Evolutionary conservation across 2,329 filamentous ascomycete genomes (phyloP).

Genomic region (Aspergillus bombycis): DNA sequence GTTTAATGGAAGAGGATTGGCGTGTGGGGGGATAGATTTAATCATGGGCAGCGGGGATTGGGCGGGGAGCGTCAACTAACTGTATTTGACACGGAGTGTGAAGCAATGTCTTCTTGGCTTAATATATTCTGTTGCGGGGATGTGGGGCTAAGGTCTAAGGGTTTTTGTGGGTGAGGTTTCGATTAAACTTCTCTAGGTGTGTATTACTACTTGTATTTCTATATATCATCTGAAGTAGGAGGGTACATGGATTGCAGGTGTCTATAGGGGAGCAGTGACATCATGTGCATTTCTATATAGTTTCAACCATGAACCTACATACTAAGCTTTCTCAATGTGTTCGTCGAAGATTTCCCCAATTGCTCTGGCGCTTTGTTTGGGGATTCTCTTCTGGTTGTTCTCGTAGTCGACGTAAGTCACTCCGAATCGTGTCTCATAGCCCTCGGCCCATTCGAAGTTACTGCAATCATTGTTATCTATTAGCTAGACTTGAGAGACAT

Average conservation of each 20-base stretch:
- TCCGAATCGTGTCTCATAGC: constrained; percentile 83
- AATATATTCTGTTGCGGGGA: background rate
- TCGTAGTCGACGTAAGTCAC: constrained; percentile 82
- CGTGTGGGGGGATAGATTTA: no score
- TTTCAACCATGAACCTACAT: background rate
- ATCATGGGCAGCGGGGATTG: background rate
- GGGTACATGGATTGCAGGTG: background rate
- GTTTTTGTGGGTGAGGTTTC: no score
- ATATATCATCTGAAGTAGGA: background rate
- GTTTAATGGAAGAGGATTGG: no score
- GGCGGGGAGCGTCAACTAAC: background rate
- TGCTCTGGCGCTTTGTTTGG: constrained; percentile 80
- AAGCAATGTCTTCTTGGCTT: background rate
- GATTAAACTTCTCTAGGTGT: no score
- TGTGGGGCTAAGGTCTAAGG: background rate
- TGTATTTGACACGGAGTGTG: background rate
- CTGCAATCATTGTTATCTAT: constrained; percentile 36
- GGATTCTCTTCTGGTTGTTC: constrained; percentile 74
- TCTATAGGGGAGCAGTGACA: background rate
- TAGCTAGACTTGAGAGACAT: background rate
- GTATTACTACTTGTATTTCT: no score
- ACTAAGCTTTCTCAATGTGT: constrained; percentile 65
- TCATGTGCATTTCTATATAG: background rate
- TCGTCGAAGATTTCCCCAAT: constrained; percentile 72
- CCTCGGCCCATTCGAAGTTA: constrained; percentile 92